phyloP scores from a whole-genome alignment of 257 asterid species.

The Rauvolfia tetraphylla region DNA sequence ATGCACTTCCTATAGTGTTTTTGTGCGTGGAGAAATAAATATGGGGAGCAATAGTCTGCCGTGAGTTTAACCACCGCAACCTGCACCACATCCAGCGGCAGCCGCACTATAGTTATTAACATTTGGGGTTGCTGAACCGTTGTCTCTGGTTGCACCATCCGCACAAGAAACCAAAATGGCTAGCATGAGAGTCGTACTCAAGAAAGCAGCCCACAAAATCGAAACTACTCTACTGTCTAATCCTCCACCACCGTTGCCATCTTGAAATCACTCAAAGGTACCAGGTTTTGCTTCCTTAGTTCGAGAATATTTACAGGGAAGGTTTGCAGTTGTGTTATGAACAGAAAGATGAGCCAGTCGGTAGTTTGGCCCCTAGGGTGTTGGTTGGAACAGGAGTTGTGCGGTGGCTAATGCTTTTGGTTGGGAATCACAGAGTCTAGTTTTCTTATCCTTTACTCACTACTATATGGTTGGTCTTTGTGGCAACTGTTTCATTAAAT shows the following conservation, averaged over 20 bases:
- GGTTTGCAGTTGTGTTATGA: neutral
- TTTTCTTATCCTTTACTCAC: neutral
- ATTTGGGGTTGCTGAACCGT: constrained; percentile 18
- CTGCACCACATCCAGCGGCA: constrained; percentile 22
- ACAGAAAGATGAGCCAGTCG: neutral
- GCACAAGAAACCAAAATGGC: constrained; percentile 32
- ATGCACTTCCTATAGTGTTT: neutral
- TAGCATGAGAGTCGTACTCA: constrained; percentile 25
- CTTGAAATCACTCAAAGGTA: neutral
- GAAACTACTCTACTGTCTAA: constrained; percentile 14
- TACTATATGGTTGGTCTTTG: neutral
- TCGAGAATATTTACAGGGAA: neutral
- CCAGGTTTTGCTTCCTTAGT: neutral
- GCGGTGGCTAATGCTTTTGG: neutral
- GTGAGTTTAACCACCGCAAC: constrained; percentile 37
- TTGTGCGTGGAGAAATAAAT: too few species aligned
- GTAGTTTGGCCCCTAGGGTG: neutral
- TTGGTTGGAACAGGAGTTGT: neutral
- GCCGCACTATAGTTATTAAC: constrained; percentile 12
- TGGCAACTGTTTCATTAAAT: constrained; percentile 3
- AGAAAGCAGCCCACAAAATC: constrained; percentile 26
- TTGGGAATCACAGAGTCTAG: neutral
- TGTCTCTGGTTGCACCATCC: constrained; percentile 29
- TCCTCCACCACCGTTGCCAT: constrained; percentile 25
- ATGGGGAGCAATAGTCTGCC: too few species aligned